These are phyloP conservation scores for Hericium erinaceus DNA, from an alignment of 768 basidiomycete genomes.

Conservation along the genomic window DNA sequence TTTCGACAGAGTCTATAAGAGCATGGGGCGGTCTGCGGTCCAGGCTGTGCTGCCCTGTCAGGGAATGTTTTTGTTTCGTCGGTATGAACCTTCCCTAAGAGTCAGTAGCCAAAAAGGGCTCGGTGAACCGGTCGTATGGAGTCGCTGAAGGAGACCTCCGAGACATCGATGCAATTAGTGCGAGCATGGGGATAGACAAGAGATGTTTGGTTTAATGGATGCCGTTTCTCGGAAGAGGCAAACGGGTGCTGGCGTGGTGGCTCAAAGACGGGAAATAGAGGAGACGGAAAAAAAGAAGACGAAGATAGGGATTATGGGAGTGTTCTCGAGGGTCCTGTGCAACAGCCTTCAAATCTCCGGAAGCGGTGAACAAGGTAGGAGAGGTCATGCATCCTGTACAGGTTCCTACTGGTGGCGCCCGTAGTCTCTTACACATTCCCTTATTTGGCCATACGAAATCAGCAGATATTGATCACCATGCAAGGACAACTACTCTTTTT, in stretches of 20 bases:
- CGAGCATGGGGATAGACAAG: neutral
- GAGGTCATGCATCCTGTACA: no score
- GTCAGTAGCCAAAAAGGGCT: neutral
- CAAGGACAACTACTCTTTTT: neutral
- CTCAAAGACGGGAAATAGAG: neutral
- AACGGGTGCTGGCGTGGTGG: neutral
- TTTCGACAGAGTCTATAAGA: neutral
- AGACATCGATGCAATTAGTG: conserved; percentile 14
- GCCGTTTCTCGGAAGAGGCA: neutral
- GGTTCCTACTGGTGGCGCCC: neutral
- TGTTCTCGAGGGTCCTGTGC: neutral
- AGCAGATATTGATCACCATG: no score
- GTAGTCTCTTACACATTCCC: neutral
- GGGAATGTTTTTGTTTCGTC: neutral
- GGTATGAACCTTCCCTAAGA: neutral
- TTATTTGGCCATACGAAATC: neutral
- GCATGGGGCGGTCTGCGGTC: neutral
- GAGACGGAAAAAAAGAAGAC: neutral
- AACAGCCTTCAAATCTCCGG: neutral
- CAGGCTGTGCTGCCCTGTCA: conserved; percentile 2
- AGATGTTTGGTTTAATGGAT: neutral
- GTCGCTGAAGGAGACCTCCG: conserved; percentile 1
- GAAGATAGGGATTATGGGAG: neutral
- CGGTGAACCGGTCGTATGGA: neutral
- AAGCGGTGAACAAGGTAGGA: neutral